phyloP scores from a whole-genome alignment of 2,329 filamentous ascomycete genomes.

The Talaromyces sp. region DNA sequence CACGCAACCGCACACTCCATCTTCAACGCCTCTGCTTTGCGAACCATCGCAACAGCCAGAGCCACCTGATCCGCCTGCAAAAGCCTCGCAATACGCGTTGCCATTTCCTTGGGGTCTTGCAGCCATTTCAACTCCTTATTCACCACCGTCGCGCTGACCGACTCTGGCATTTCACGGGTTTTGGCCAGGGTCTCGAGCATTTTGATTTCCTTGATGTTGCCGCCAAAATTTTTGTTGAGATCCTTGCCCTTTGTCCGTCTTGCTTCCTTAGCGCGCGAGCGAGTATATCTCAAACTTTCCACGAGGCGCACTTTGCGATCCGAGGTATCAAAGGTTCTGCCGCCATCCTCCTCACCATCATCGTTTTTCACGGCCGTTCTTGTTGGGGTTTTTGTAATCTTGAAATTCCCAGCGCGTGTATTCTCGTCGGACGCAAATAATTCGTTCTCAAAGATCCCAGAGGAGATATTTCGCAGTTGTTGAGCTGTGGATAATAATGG shows the following conservation, averaged over 20 bases:
- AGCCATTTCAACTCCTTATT: conserved; percentile 57
- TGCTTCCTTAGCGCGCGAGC: neutral
- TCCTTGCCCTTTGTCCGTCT: neutral
- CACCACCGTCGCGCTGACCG: conserved; percentile 23
- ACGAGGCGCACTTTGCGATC: neutral
- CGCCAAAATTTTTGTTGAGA: neutral
- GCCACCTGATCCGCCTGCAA: conserved; percentile 56
- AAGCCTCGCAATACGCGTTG: conserved; percentile 57
- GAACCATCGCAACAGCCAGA: conserved; percentile 63
- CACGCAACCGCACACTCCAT: conserved; percentile 69
- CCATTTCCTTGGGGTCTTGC: conserved; percentile 67
- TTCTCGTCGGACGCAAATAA: neutral
- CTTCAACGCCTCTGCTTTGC: conserved; percentile 57
- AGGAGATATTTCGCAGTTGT: neutral
- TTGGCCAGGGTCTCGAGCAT: conserved; percentile 15
- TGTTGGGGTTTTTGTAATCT: neutral
- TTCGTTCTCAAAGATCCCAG: neutral
- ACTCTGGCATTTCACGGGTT: conserved; percentile 2
- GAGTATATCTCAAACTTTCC: neutral
- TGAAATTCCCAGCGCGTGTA: too few species aligned
- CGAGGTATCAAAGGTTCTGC: neutral
- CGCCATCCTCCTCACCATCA: neutral
- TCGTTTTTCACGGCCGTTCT: neutral
- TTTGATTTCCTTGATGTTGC: conserved; percentile 4
- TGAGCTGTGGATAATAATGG: neutral